A percentile compares a stretch with the other conserved stretches of the same genome.
Evolutionary conservation across 225 moss, liverwort and hornwort genomes (phyloP).

Genomic region (Sphagnum tenellum): DNA sequence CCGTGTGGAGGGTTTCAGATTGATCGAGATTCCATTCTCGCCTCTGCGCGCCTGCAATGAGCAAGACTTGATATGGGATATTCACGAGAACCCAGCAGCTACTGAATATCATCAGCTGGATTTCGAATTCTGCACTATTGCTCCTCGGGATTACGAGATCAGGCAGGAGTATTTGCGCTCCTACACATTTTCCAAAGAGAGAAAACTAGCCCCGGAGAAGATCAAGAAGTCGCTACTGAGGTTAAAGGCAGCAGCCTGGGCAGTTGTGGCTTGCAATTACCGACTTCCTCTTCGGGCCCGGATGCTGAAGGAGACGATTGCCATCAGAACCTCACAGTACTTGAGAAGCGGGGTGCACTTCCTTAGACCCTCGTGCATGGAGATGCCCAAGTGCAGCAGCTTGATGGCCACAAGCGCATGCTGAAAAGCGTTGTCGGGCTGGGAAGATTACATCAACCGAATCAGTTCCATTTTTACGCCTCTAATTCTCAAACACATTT

Average conservation of each 20-base stretch:
- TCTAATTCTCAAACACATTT: background rate
- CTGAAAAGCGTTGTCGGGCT: too few relatives aligned
- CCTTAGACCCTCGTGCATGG: slow-evolving; percentile 44
- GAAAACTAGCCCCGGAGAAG: slow-evolving; percentile 36
- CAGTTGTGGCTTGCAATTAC: slow-evolving; percentile 43
- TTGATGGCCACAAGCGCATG: slow-evolving; percentile 22
- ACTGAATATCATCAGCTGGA: background rate
- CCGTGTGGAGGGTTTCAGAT: slow-evolving; percentile 21
- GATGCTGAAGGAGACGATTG: slow-evolving; percentile 35
- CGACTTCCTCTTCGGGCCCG: slow-evolving; percentile 37
- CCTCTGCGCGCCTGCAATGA: background rate
- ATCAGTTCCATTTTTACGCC: too few relatives aligned
- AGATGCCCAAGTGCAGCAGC: slow-evolving; percentile 35
- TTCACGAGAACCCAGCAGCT: background rate
- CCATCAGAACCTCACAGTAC: slow-evolving; percentile 35
- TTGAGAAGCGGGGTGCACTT: slow-evolving; percentile 25
- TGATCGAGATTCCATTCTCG: slow-evolving; percentile 20
- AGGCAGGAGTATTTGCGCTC: slow-evolving; percentile 56
- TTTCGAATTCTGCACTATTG: slow-evolving; percentile 16
- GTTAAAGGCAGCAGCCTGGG: slow-evolving; percentile 47
- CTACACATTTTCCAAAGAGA: slow-evolving; percentile 45
- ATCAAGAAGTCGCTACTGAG: slow-evolving; percentile 35
- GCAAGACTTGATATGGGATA: slow-evolving; percentile 2
- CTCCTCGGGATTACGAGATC: slow-evolving; percentile 44
- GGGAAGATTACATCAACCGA: too few relatives aligned